A percentile compares a stretch with the other conserved stretches of the same genome.
Evolutionary conservation across 495 filamentous ascomycete species (phyloP).

Genomic region (Talaromyces proteolyticus): DNA sequence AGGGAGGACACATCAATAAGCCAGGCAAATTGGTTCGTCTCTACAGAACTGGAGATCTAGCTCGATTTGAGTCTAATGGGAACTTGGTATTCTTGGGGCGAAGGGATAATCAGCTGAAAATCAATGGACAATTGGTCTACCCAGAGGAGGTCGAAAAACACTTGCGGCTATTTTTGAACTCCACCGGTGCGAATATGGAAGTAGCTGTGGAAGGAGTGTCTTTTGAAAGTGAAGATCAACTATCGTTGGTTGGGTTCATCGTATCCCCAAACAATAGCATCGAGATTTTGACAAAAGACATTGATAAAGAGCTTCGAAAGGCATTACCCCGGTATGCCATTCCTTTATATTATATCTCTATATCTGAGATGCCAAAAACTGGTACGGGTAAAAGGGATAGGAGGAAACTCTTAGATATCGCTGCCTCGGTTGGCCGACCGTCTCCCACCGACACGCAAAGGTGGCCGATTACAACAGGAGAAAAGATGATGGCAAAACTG

Average conservation of each 20-base stretch:
- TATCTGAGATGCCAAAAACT: constrained; percentile 39
- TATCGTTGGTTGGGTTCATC: background rate
- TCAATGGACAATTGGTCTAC: constrained; percentile 40
- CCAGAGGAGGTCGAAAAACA: constrained; percentile 32
- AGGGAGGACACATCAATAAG: background rate
- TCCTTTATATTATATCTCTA: constrained; percentile 27
- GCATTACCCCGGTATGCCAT: constrained; percentile 31
- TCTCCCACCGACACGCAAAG: background rate
- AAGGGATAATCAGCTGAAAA: constrained; percentile 36
- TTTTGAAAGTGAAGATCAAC: background rate
- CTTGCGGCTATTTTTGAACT: background rate
- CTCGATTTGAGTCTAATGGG: constrained; percentile 20
- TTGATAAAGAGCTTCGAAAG: constrained; percentile 5
- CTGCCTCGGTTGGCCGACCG: background rate
- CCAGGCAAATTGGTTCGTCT: background rate
- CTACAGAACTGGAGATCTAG: constrained; percentile 26
- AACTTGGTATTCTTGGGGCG: constrained; percentile 23
- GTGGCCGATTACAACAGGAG: background rate
- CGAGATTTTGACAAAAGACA: background rate
- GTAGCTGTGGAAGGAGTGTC: background rate
- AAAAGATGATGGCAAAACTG: background rate
- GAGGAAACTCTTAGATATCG: constrained; percentile 18
- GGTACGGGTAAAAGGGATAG: constrained; percentile 49
- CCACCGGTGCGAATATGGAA: background rate
- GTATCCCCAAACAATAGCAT: background rate